Percentiles rank a stretch among this genome's conserved stretches.
Conservation (phyloP, 1,284 basidiomycete genomes). For the Heterobasidion parviporum region DNA sequence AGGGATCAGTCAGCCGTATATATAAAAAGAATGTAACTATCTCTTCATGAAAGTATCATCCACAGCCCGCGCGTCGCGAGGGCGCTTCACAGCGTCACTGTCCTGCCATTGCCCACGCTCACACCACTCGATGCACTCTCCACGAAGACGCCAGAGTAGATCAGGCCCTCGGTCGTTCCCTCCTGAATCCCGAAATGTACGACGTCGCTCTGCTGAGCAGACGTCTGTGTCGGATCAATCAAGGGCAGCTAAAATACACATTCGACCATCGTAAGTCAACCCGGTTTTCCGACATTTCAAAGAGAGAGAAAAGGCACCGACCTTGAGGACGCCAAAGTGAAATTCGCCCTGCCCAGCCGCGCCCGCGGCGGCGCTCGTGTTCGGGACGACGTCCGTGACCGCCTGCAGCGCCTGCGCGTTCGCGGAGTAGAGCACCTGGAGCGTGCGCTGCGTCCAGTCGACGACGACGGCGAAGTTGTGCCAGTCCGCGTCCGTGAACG, state of each 20-base stretch:
- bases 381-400: slow-evolving; percentile 33
- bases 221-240: slow-evolving; percentile 35
- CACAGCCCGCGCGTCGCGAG: no score
- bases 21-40: no score
- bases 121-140: slow-evolving; percentile 22
- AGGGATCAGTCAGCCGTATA: no score
- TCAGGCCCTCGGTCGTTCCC: slow-evolving; percentile 40
- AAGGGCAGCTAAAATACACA: slow-evolving; percentile 37
- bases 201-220: slow-evolving; percentile 42
- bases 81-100: no score
- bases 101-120: slow-evolving; percentile 11
- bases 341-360: slow-evolving; percentile 46
- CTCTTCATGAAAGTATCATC: no score
- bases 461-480: slow-evolving; percentile 55
- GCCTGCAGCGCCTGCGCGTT: slow-evolving; percentile 26
- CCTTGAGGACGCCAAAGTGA: slow-evolving; percentile 52
- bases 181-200: slow-evolving; percentile 51
- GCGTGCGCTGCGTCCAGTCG: slow-evolving; percentile 43
- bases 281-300: neutral
- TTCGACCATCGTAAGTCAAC: neutral
- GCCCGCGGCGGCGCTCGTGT: slow-evolving; percentile 31
- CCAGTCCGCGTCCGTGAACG: slow-evolving; percentile 38
- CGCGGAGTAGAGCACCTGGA: slow-evolving; percentile 42
- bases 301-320: slow-evolving; percentile 16
- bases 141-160: slow-evolving; percentile 53